Conservation (phyloP, 1,139 yeast species). For the Blastobotrys buckinghamii region DNA sequence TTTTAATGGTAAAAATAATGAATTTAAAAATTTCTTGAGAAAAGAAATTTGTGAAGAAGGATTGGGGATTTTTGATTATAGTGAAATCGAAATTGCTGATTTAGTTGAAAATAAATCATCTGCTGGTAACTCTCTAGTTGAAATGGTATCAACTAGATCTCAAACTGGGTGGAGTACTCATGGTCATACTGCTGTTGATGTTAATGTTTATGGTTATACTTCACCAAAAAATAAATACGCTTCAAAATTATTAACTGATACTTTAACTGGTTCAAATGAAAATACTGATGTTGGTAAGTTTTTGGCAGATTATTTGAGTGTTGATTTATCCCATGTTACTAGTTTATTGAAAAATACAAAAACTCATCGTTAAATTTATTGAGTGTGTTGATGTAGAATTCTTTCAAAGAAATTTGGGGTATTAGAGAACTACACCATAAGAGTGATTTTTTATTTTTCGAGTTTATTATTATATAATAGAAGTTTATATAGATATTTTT, state of each 20-base stretch:
- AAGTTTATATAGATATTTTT: too few species aligned
- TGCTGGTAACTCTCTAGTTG: constrained; percentile 44
- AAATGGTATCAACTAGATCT: constrained; percentile 63
- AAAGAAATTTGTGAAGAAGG: constrained; percentile 48
- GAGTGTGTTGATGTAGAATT: too few species aligned
- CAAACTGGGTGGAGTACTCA: constrained; percentile 85
- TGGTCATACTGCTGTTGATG: constrained; percentile 89
- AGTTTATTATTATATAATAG: too few species aligned
- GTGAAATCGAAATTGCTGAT: constrained; percentile 41
- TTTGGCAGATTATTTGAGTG: constrained; percentile 53
- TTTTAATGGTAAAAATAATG: constrained; percentile 14
- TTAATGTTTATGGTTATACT: constrained; percentile 70
- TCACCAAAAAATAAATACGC: constrained; percentile 40
- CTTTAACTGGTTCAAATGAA: constrained; percentile 72
- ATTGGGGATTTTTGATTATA: constrained; percentile 55
- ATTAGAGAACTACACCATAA: too few species aligned
- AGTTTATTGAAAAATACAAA: constrained; percentile 22
- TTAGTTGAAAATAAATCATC: constrained; percentile 17
- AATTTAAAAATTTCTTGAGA: constrained; percentile 41
- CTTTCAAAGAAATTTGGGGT: too few species aligned
- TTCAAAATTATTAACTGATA: constrained; percentile 23
- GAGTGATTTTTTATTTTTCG: too few species aligned
- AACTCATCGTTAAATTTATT: background rate
- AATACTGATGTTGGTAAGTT: constrained; percentile 76
- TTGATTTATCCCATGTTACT: constrained; percentile 49